phyloP scores from a whole-genome alignment of 768 basidiomycete species.

The Clathrus columnatus region DNA sequence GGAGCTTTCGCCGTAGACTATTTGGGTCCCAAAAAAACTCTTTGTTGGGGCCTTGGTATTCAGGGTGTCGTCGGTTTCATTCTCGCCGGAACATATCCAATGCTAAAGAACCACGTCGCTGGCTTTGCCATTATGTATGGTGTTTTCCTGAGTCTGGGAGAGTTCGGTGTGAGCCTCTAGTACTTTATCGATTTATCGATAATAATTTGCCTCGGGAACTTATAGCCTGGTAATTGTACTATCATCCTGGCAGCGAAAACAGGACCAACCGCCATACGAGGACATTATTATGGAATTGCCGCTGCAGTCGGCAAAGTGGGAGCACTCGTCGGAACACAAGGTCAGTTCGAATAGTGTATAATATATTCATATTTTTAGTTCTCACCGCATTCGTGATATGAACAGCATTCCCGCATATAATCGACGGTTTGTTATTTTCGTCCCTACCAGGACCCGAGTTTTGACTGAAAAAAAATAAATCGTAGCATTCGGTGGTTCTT shows the following conservation, averaged over 20 bases:
- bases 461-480: neutral
- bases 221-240: conserved; percentile 27
- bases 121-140: conserved; percentile 15
- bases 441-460: neutral
- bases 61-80: conserved; percentile 26
- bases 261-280: conserved; percentile 28
- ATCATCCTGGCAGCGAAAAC: conserved; percentile 33
- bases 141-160: conserved; percentile 33
- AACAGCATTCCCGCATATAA: conserved; percentile 58
- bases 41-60: conserved; percentile 27
- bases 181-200: neutral
- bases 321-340: conserved; percentile 76
- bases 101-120: conserved; percentile 18
- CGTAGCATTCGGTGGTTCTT: conserved; percentile 52
- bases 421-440: conserved; percentile 35
- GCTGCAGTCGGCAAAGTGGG: conserved; percentile 68
- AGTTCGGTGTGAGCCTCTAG: conserved; percentile 17
- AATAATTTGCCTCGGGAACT: neutral
- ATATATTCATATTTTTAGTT: neutral
- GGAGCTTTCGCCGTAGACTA: conserved; percentile 29
- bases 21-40: conserved; percentile 20
- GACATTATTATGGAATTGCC: conserved; percentile 27
- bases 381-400: neutral
- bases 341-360: conserved; percentile 29
- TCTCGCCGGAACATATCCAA: conserved; percentile 29